phyloP scores from a whole-genome alignment of 2,329 filamentous ascomycete species.

The Fusarium marasasianum region DNA sequence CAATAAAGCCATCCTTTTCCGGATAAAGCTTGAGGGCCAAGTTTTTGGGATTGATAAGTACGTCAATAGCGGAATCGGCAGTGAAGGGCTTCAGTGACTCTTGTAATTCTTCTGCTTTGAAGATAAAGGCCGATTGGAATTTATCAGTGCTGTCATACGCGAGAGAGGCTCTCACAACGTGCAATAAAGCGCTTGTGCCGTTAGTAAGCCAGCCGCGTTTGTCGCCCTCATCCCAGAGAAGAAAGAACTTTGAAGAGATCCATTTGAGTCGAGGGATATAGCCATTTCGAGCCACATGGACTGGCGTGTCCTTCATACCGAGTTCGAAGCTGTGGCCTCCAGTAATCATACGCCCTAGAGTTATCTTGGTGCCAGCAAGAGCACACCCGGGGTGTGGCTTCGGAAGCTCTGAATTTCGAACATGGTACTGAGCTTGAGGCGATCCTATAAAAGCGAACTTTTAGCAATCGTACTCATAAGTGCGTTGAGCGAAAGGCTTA shows the following conservation, averaged over 20 bases:
- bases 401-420: background rate
- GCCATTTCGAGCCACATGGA: rapidly evolving
- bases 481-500: rapidly evolving
- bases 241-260: background rate
- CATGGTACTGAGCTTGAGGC: background rate
- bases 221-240: background rate
- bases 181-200: background rate
- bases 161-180: background rate
- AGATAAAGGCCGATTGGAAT: background rate
- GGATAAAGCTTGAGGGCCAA: background rate
- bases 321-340: background rate
- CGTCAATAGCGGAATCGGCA: rapidly evolving
- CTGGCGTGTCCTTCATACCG: background rate
- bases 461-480: rapidly evolving
- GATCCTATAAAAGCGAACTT: rapidly evolving
- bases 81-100: background rate
- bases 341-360: background rate
- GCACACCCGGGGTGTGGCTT: background rate
- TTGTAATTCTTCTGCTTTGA: rapidly evolving
- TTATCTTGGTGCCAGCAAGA: background rate
- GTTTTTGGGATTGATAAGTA: background rate
- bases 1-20: background rate
- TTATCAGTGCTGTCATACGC: background rate
- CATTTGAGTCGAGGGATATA: background rate
- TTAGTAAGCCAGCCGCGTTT: background rate